These are phyloP conservation scores for Fusarium pseudograminearum DNA, from an alignment of 2,329 filamentous ascomycete genomes.

Conservation along the genomic window DNA sequence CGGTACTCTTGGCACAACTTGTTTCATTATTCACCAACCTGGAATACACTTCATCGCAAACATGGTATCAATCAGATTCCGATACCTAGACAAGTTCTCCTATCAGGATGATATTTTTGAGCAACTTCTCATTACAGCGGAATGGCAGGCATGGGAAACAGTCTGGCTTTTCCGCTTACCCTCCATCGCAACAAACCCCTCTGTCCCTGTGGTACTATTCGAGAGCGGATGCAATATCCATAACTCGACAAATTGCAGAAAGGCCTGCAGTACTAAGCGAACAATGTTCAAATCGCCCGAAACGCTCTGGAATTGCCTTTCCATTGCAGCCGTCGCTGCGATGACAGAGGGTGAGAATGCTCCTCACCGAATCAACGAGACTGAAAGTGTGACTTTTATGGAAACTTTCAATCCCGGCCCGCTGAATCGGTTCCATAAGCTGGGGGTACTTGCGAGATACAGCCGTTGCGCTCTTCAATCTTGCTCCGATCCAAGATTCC, in stretches of 20 bases:
- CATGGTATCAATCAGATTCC: neutral
- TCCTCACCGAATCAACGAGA: neutral
- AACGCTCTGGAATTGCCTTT: conserved; percentile 27
- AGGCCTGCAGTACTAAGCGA: neutral
- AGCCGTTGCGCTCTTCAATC: neutral
- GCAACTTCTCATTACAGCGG: neutral
- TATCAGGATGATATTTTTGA: neutral
- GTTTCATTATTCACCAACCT: neutral
- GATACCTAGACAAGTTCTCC: rapidly evolving
- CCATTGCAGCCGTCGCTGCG: conserved; percentile 13
- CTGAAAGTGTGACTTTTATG: rapidly evolving
- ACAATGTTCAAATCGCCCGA: conserved; percentile 8
- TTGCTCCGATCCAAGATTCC: neutral
- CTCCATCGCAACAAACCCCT: neutral
- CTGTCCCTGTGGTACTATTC: neutral
- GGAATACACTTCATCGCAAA: neutral
- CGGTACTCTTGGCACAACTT: rapidly evolving
- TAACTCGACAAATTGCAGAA: neutral
- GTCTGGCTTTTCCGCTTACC: neutral
- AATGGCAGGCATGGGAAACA: conserved; percentile 2
- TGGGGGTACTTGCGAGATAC: rapidly evolving
- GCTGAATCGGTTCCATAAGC: rapidly evolving
- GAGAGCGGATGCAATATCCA: neutral
- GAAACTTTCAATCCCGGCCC: rapidly evolving
- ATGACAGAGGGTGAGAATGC: neutral